Evolutionary conservation across 768 basidiomycete species (phyloP), one percentile per base, ranked within the genome.

Genomic region (Termitomyces sp.): DNA sequence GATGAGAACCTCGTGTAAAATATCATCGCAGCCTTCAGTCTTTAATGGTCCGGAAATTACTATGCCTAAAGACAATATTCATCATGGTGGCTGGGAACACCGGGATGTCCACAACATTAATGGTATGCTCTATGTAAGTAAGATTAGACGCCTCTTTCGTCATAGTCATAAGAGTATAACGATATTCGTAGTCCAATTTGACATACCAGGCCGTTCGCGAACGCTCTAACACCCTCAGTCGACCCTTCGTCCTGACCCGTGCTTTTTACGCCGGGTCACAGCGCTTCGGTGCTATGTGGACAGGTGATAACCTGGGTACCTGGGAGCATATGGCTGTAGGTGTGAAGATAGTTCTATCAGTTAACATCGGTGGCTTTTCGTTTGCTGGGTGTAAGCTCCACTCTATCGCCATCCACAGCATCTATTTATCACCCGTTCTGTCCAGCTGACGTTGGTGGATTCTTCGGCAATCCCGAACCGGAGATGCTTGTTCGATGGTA

Each of bases 401-500:
- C 28, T 49, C 40, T 48, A 14, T 57, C 36, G 1, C 46, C 45
- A 20, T 13, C 28, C n/a, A 20, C 41, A 5, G 14, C 33, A 9
- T 47, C 20, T 16, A 9, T 33, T 18, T 46, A 40, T 32, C 30
- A 13, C 30, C 47, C 51, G 52, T 51, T 26, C 55, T 48, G 36
- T 41, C 52, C 28, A 98, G 96, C 97, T 60, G 97, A 99, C 66
- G 94, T 98, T 53, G 96, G 97, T 20, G 97, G 97, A 16, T 99
- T 98, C 86, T 98, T 98, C 67, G 95, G 96, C 18, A 95, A 98
- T 71, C 95, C 97, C 0, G 85, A 88, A 46, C 81, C 89, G 0
- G 97, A 98, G 67, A 93, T 98, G 86, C 84, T 99, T 35, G 87
- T 94, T 9, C 81, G 97, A 49, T 99, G 96, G 95, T 98, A 99